A percentile compares a stretch with the other conserved stretches of the same genome.
These are phyloP conservation scores for Colletotrichum nymphaeae DNA, from an alignment of 2,329 filamentous ascomycete genomes.

Conservation along the genomic window DNA sequence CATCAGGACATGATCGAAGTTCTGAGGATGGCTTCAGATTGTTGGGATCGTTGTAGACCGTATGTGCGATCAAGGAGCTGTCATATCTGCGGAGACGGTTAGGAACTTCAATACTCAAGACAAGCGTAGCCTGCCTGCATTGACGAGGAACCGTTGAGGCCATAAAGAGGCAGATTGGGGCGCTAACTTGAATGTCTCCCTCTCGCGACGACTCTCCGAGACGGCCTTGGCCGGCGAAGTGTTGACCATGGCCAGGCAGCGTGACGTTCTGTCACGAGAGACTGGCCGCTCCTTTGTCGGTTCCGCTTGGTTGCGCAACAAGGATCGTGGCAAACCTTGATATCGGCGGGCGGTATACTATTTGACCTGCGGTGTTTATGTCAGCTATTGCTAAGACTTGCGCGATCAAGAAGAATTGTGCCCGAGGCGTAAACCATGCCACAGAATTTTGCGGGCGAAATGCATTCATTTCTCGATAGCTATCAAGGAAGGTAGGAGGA, in stretches of 20 bases:
- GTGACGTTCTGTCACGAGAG: neutral
- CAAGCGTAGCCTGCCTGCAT: neutral
- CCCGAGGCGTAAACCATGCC: too few relatives aligned
- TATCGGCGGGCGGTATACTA: neutral
- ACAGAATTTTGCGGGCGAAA: too few relatives aligned
- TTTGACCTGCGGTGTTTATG: neutral
- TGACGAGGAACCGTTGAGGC: neutral
- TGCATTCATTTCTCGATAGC: too few relatives aligned
- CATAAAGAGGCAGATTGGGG: too few relatives aligned
- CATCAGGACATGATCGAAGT: constrained; percentile 45
- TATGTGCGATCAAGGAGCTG: constrained; percentile 5
- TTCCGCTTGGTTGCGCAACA: neutral
- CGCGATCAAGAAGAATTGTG: neutral
- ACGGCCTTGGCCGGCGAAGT: neutral
- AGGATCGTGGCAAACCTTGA: neutral
- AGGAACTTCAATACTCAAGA: neutral
- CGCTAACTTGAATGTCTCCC: constrained; percentile 44
- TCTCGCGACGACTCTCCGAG: constrained; percentile 41
- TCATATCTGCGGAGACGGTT: constrained; percentile 28
- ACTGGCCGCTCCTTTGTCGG: neutral
- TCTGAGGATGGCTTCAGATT: constrained; percentile 37
- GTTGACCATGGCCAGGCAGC: neutral
- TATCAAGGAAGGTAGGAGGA: neutral
- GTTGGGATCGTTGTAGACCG: constrained; percentile 38
- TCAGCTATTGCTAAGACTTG: neutral